Percentiles rank a stretch among this genome's conserved stretches.
phyloP scores from a whole-genome alignment of 768 basidiomycete species.

The Amanita rimosa region DNA sequence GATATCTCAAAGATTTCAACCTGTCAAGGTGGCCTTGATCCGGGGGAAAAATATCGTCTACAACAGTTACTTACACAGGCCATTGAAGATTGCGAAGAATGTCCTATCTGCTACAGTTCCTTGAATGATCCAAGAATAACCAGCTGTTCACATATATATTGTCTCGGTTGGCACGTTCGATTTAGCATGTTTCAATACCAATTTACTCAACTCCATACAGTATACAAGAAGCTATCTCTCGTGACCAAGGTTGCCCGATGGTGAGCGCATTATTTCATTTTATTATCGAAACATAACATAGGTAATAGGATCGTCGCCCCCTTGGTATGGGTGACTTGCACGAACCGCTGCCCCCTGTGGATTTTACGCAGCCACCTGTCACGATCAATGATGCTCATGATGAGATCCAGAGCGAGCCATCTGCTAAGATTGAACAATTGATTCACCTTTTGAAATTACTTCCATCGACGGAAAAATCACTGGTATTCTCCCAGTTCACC shows the following conservation, averaged over 20 bases:
- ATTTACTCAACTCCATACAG: constrained; percentile 19
- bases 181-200: neutral
- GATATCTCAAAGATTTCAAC: neutral
- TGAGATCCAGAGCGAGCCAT: constrained; percentile 42
- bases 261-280: constrained; percentile 20
- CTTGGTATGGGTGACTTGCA: constrained; percentile 45
- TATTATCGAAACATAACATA: constrained; percentile 2
- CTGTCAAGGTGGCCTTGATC: constrained; percentile 28
- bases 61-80: constrained; percentile 50
- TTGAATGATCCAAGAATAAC: constrained; percentile 63
- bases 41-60: constrained; percentile 42
- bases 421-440: constrained; percentile 81
- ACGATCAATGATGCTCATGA: constrained; percentile 26
- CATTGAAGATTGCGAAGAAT: constrained; percentile 77
- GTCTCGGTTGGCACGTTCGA: constrained; percentile 46
- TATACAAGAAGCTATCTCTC: constrained; percentile 57
- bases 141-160: constrained; percentile 62
- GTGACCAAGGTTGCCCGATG: constrained; percentile 78
- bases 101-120: constrained; percentile 61
- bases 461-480: constrained; percentile 60
- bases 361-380: constrained; percentile 52
- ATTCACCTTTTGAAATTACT: constrained; percentile 61
- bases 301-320: constrained; percentile 55
- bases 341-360: constrained; percentile 52
- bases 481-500: constrained; percentile 89